A percentile compares a stretch with the other conserved stretches of the same genome.
Conservation (phyloP, 2,329 filamentous ascomycete genomes). For the Paecilomyces sp. region DNA sequence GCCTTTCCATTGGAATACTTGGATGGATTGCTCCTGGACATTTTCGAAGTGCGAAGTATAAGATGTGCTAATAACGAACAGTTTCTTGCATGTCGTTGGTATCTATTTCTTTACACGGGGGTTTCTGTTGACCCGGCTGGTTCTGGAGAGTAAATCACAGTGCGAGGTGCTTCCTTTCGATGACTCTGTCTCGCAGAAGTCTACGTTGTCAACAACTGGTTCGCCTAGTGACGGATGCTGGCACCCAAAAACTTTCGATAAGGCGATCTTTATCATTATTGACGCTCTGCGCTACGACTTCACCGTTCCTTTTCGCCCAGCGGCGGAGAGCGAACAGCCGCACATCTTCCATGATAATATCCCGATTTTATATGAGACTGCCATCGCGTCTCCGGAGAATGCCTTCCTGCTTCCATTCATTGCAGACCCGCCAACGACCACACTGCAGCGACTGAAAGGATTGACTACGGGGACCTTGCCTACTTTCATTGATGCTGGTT, state of each 20-base stretch:
- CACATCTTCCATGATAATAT: constrained; percentile 81
- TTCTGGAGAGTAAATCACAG: constrained; percentile 67
- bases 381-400: constrained; percentile 65
- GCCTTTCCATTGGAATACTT: neutral
- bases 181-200: constrained; percentile 15
- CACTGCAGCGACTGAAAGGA: constrained; percentile 85
- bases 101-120: constrained; percentile 92
- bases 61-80: constrained; percentile 19
- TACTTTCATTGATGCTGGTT: constrained; percentile 88
- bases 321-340: constrained; percentile 36
- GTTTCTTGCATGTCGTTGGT: constrained; percentile 66
- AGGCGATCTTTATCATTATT: constrained; percentile 81
- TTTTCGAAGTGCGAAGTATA: neutral
- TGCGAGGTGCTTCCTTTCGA: constrained; percentile 64
- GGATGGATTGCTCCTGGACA: neutral
- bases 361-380: constrained; percentile 77
- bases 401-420: constrained; percentile 93
- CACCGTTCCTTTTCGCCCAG: constrained; percentile 65
- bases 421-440: constrained; percentile 91
- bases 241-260: constrained; percentile 90
- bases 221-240: constrained; percentile 67
- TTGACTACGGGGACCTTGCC: constrained; percentile 91
- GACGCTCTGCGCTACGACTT: constrained; percentile 97
- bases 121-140: constrained; percentile 81
- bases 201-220: constrained; percentile 7